Evolutionary conservation across 306 rosid species (phyloP), one percentile per base, ranked within the genome.

Genomic region (Quercus rubra): DNA sequence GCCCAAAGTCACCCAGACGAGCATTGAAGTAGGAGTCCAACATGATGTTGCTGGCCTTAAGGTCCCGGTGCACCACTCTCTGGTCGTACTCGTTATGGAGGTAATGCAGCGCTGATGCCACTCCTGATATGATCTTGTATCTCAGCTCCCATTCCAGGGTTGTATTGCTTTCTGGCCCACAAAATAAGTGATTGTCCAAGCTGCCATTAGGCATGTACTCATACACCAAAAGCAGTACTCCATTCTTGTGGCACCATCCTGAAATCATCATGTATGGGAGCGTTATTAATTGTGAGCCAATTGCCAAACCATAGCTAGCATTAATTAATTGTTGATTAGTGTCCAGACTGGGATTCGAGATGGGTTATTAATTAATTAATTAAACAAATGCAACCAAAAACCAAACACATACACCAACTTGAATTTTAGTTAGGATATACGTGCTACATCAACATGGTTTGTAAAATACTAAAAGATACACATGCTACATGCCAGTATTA

Each of bases 171-270:
- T 85, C 87, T 27, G 82, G 82, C 71, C 82, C 89, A 12, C 84
- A 72, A 72, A 92, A 92, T 11, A 92, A 88, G 83, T 92, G 97
- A 31, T 73, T 83, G 86, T 92, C 97, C 70, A 92, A 69, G 74
- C 97, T 92, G 1, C 97, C 97, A 67, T 92, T 92, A 0, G 97
- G 97, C 97, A 92, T 92, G 92, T 79, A 90, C 17, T 90, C 94
- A 74, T 92, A 92, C 18, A 92, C 97, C 13, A 92, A 77, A 23
- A 92, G 86, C 74, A 92, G 78, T 66, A 88, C 74, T 35, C 85
- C 94, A 1, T 86, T 92, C 74, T 84, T 83, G 86, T 92, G 91
- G 61, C 94, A 92, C 94, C 94, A 90, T 35, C 97, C 97, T 87
- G 87, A 41, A 41, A 8, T 41, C 11, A 41, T 41, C 46, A 41